Evolutionary conservation across 1,284 basidiomycete species (phyloP).

Genomic region (Trichosporon ovoides): DNA sequence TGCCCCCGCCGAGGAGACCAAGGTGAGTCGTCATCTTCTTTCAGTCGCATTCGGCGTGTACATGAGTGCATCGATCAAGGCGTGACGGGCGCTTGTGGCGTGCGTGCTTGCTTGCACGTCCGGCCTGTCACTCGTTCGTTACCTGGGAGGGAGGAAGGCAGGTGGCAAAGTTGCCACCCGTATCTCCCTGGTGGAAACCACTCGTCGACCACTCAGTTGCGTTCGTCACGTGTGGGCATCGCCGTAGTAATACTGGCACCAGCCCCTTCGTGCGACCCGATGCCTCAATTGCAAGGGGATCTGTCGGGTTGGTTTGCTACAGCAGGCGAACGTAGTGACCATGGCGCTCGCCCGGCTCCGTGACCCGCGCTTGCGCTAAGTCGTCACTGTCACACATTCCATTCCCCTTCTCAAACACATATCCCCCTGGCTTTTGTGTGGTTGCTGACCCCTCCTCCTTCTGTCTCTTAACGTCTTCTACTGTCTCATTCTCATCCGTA

Average conservation of each 20-base stretch:
- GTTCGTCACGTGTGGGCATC: background rate
- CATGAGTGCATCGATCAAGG: background rate
- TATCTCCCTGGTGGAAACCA: background rate
- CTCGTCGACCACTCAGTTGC: background rate
- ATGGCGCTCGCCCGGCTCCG: background rate
- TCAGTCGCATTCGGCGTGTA: background rate
- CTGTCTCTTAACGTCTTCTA: background rate
- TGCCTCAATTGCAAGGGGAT: no score
- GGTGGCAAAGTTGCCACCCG: background rate
- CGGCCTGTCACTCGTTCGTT: constrained; percentile 1
- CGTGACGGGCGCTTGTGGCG: background rate
- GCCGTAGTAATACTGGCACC: no score
- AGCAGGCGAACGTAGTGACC: background rate
- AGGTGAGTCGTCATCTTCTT: constrained; percentile 16
- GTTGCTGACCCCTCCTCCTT: background rate
- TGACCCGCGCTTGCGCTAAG: background rate
- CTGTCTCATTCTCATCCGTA: background rate
- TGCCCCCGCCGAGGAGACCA: constrained; percentile 21
- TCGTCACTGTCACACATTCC: constrained; percentile 4
- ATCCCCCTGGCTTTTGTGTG: background rate
- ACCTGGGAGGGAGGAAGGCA: background rate
- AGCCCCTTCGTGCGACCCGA: no score
- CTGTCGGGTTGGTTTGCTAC: no score
- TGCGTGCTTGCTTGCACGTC: background rate
- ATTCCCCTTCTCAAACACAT: background rate